Evolutionary conservation across 208 protist species (phyloP).

Genomic region (Histomonas meleagridis): DNA sequence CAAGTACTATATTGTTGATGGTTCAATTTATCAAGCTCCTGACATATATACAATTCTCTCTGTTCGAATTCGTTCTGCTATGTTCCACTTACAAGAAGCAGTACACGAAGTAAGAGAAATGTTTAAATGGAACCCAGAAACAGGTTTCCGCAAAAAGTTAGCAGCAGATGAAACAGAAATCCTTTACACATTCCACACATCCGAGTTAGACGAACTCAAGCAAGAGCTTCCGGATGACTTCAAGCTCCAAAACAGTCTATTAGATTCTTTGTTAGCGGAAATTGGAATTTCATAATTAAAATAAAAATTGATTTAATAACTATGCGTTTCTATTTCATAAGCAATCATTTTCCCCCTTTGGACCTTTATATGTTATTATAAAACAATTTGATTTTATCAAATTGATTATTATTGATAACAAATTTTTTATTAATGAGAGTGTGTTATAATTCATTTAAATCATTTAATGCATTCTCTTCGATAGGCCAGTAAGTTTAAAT

Average conservation of each 20-base stretch:
- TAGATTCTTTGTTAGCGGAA: background rate
- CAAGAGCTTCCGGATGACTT: background rate
- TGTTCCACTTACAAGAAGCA: background rate
- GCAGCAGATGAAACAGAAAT: constrained; percentile 12
- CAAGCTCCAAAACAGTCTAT: background rate
- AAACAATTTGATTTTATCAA: no score
- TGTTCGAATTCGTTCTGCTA: background rate
- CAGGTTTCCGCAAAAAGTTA: background rate
- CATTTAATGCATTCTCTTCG: no score
- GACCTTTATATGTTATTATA: no score
- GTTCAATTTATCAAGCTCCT: background rate
- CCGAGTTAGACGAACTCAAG: background rate
- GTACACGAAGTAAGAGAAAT: background rate
- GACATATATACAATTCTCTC: background rate
- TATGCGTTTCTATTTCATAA: no score
- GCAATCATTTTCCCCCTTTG: no score
- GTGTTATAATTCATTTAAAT: no score
- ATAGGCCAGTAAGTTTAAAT: no score
- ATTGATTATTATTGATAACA: no score
- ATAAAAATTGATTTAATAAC: background rate
- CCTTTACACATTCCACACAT: background rate
- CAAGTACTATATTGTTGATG: background rate
- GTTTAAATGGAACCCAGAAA: background rate
- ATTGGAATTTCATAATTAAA: background rate
- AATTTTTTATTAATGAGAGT: no score